phyloP scores from a whole-genome alignment of 2,329 filamentous ascomycete species.

The Diaporthe sp. region DNA sequence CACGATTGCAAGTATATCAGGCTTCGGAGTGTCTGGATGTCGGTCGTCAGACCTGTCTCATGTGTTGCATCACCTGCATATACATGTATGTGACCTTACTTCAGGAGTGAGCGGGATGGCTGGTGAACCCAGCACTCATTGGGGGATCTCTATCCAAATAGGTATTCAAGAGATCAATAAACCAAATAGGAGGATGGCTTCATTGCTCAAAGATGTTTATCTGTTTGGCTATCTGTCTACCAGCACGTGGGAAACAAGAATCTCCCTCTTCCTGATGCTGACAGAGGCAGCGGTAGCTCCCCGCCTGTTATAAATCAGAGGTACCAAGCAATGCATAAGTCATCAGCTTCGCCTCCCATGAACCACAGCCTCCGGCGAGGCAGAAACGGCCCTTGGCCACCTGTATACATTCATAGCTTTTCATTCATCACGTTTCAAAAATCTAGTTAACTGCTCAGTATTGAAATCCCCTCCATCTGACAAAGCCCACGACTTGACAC shows the following conservation, averaged over 20 bases:
- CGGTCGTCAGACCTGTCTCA: neutral
- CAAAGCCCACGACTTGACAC: neutral
- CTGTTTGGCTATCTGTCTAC: neutral
- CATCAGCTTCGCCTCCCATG: conserved; percentile 5
- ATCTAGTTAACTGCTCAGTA: neutral
- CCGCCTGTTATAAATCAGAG: conserved; percentile 23
- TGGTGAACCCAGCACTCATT: neutral
- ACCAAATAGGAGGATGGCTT: neutral
- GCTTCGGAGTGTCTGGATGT: neutral
- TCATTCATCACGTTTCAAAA: neutral
- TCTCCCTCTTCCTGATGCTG: neutral
- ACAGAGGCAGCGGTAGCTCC: neutral
- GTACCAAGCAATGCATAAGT: conserved; percentile 15
- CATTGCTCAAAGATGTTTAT: neutral
- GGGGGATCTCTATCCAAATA: neutral
- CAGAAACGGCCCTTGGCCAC: neutral
- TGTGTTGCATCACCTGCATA: neutral
- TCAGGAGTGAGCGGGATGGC: neutral
- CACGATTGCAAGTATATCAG: neutral
- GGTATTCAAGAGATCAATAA: neutral
- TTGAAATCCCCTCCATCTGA: neutral
- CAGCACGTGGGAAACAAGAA: neutral
- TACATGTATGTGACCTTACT: neutral
- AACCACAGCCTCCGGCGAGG: neutral
- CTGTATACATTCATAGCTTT: neutral